Evolutionary conservation across 2,329 filamentous ascomycete species (phyloP).

Genomic region (Xylaria sp.): DNA sequence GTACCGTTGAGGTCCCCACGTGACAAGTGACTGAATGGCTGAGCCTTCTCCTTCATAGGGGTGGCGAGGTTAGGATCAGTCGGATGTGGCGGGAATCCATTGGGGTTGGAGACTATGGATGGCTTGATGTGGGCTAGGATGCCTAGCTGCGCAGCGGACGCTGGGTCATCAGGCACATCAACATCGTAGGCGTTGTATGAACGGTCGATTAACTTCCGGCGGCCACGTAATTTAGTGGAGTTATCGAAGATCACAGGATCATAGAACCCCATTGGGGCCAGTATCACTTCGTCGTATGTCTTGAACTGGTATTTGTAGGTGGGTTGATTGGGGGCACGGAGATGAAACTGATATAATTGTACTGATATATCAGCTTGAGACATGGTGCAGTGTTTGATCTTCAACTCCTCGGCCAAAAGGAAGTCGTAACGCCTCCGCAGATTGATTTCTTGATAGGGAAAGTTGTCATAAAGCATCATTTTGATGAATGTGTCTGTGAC

Average conservation of each 20-base stretch:
- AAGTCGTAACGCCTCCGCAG: slow-evolving; percentile 89
- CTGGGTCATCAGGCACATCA: slow-evolving; percentile 84
- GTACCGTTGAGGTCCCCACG: slow-evolving; percentile 76
- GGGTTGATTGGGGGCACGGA: slow-evolving; percentile 84
- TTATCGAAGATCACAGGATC: slow-evolving; percentile 88
- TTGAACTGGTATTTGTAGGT: slow-evolving; percentile 96
- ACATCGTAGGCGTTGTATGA: slow-evolving; percentile 95
- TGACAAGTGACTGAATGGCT: slow-evolving; percentile 72
- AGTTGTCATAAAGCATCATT: slow-evolving; percentile 97
- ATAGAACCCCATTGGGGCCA: slow-evolving; percentile 96
- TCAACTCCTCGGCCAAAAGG: slow-evolving; percentile 90
- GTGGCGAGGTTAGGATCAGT: slow-evolving; percentile 58
- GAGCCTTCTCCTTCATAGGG: slow-evolving; percentile 66
- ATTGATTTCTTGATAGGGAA: slow-evolving; percentile 95
- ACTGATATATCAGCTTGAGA: slow-evolving; percentile 88
- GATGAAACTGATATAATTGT: slow-evolving; percentile 86
- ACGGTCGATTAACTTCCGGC: slow-evolving; percentile 80
- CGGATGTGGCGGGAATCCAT: slow-evolving; percentile 48
- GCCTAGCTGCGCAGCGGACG: slow-evolving; percentile 80
- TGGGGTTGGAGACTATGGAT: slow-evolving; percentile 55
- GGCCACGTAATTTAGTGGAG: slow-evolving; percentile 75
- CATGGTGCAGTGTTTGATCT: slow-evolving; percentile 91
- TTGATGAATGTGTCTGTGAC: slow-evolving; percentile 94
- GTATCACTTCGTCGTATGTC: slow-evolving; percentile 92
- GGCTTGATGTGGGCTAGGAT: slow-evolving; percentile 66